Conservation (phyloP, 257 asterid genomes). For the Solanum clarkiae region DNA sequence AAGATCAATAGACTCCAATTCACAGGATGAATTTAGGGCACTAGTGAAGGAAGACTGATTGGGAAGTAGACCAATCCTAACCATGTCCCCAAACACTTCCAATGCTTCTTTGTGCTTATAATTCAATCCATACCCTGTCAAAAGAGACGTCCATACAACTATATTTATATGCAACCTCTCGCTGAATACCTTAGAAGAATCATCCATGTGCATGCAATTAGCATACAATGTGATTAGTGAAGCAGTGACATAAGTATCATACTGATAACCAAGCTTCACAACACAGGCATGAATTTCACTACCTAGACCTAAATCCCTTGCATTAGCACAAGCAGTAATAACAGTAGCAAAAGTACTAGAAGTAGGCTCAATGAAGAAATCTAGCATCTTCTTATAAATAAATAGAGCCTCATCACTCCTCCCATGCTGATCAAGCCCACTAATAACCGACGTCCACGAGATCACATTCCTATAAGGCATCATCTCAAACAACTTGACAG, state of each 20-base stretch:
- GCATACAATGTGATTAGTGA: slow-evolving; percentile 67
- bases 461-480: slow-evolving; percentile 59
- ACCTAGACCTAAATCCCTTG: slow-evolving; percentile 27
- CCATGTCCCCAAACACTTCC: slow-evolving; percentile 41
- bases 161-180: slow-evolving; percentile 53
- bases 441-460: slow-evolving; percentile 74
- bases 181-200: slow-evolving; percentile 31
- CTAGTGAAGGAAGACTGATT: slow-evolving; percentile 87
- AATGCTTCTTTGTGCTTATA: slow-evolving; percentile 43
- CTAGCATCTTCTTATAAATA: slow-evolving; percentile 40
- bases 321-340: slow-evolving; percentile 55
- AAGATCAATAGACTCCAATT: slow-evolving; percentile 38
- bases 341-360: slow-evolving; percentile 52
- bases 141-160: slow-evolving; percentile 81
- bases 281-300: slow-evolving; percentile 48
- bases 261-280: slow-evolving; percentile 41
- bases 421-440: slow-evolving; percentile 66
- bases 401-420: slow-evolving; percentile 52
- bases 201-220: slow-evolving; percentile 39
- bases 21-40: slow-evolving; percentile 59
- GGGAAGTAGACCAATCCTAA: slow-evolving; percentile 46
- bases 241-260: slow-evolving; percentile 41
- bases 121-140: slow-evolving; percentile 67
- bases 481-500: slow-evolving; percentile 34
- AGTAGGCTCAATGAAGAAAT: slow-evolving; percentile 40